Conservation (phyloP, 306 rosid genomes). For the Pyrus communis region DNA sequence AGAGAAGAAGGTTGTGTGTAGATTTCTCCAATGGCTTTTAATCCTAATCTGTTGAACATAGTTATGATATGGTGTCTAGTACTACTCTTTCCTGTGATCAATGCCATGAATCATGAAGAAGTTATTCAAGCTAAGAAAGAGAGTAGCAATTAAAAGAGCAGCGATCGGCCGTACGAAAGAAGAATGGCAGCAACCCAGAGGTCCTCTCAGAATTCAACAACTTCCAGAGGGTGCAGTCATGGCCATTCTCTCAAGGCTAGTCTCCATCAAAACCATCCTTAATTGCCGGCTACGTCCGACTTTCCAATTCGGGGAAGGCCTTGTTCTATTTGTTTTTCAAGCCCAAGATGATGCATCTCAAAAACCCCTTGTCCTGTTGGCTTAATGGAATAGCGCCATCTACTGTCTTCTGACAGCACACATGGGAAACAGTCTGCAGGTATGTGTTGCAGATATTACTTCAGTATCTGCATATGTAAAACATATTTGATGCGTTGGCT, state of each 20-base stretch:
- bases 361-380: conserved; percentile 61
- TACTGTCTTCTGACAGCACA: no score
- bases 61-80: neutral
- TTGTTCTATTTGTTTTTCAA: conserved; percentile 68
- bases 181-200: neutral
- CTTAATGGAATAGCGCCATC: conserved; percentile 36
- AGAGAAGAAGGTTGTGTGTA: no score
- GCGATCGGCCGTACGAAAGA: no score
- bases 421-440: no score
- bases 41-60: neutral
- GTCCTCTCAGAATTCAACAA: neutral
- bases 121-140: neutral
- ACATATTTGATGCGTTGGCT: no score
- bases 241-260: conserved; percentile 3
- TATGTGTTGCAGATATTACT: no score
- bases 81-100: neutral
- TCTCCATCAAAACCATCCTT: no score
- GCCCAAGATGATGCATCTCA: conserved; percentile 36
- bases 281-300: conserved; percentile 45
- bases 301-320: conserved; percentile 29
- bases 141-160: no score
- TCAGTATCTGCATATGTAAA: no score
- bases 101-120: neutral
- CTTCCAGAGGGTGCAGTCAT: neutral
- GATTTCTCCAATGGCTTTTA: neutral